Evolutionary conservation across 805 yeast species (phyloP), one percentile per base, ranked within the genome.

Genomic region (Brettanomyces custersianus): DNA sequence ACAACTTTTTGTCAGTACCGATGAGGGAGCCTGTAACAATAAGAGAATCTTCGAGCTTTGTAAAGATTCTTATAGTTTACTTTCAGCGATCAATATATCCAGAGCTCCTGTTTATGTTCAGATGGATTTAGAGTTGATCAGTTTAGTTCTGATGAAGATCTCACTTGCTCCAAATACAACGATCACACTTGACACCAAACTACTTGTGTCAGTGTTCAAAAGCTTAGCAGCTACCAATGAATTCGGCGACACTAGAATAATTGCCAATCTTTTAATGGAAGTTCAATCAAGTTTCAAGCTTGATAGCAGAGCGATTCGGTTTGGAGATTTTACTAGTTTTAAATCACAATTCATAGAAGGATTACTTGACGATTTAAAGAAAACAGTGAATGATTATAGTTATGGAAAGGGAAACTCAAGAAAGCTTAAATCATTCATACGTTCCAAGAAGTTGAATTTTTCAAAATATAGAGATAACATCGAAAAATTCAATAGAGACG

Each of bases 81-180:
- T 44, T 4, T 16, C 35, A 3, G 23, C 29, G 15, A 17, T 42
- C 7, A 33, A 45, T 16, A 15, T 52, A 12, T 35, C 34, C 2
- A 30, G 37, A 23, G 39, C 43, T 2, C 58, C 59, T 11, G 38
- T 49, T 7, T 42, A 35, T 16, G 28, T 51, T 17, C 46, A 53
- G 33, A 40, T 48, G 7, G 36, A 41, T n/a, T 30, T 51, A 10
- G 56, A 53, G 35, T 47, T 52, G 33, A 34, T 45, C 5, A 33
- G 42, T 12, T 29, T 42, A 4, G 21, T 40, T 4, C 26, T 39
- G 16, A 23, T 43, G 6, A 45, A 46, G 34, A 24, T 47, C 20
- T 17, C 25, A 3, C 40, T 40, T 24, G 39, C 42, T 10, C 46
- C 47, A 12, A 11, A 26, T 9, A 37, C 30, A 19, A n/a, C 10